Evolutionary conservation across 495 filamentous ascomycete species (phyloP), one percentile per base, ranked within the genome.

Genomic region (Annulohypoxylon nitens): DNA sequence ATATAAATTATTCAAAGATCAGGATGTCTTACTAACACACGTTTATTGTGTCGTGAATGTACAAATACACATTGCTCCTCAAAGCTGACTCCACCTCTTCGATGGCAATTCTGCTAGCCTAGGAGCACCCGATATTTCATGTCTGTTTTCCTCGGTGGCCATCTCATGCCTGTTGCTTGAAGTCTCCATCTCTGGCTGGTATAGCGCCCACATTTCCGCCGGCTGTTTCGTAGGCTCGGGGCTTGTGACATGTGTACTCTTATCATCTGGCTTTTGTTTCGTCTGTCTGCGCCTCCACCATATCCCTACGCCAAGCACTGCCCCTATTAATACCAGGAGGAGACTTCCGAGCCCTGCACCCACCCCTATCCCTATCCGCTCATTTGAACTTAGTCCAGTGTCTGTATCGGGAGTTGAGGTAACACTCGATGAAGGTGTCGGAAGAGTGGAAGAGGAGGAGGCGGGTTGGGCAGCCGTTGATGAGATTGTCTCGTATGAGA

Each of bases 151-250:
- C 4, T 43, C 33, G 30, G 61, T 64, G 8, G 20, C 34, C 61
- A 70, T 36, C 36, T 70, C 53, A 3, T 64, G 45, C 4, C 51
- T 51, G 20, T 64, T 70, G 4, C 43, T 53, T n/a, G 45, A 20
- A n/a, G 67, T 60, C 14, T 43, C 41, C 53, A 53, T 39, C 23
- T 60, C 61, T 16, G 51, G 51, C 25, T 64, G 67, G 18, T 48
- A 59, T 20, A 50, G 50, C 8, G 37, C 59, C 67, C 59, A 64
- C 18, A 70, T 5, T 20, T 70, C 67, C 9, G 8, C 16, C 0
- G 48, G 67, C 16, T n/a, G 0, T 11, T 58, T 69, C 6, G 41
- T 9, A 43, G 23, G 23, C 12, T 50, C 33, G 7, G 26, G 53
- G 34, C 16, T 39, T 36, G 11, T 30, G 0, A 3, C 34, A 37